phyloP scores from a whole-genome alignment of 257 asterid genomes.

The Nicotiana otophora region DNA sequence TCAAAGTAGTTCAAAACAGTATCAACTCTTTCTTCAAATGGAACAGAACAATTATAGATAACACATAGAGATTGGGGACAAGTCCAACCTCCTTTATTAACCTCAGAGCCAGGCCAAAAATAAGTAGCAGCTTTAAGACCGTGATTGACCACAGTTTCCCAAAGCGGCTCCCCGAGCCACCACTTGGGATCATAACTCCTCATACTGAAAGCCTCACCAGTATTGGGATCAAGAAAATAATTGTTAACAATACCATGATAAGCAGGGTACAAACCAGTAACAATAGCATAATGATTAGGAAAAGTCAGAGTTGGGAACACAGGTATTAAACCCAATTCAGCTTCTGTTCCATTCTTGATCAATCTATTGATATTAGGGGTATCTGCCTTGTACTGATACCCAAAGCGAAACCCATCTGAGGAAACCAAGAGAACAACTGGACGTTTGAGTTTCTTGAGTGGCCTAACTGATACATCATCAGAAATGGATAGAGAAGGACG shows the following conservation, averaged over 20 bases:
- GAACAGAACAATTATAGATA: conserved; percentile 52
- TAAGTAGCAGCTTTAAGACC: conserved; percentile 65
- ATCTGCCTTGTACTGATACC: conserved; percentile 59
- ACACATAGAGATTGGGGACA: conserved; percentile 42
- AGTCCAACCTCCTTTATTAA: conserved; percentile 51
- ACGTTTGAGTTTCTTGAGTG: conserved; percentile 39
- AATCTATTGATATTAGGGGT: conserved; percentile 47
- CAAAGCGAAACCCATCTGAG: conserved; percentile 67
- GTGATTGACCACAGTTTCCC: conserved; percentile 60
- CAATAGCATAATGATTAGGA: conserved; percentile 73
- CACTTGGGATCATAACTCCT: conserved; percentile 54
- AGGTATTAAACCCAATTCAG: conserved; percentile 56
- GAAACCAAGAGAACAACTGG: conserved; percentile 60
- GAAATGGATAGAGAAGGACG: conserved; percentile 2
- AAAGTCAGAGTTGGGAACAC: conserved; percentile 67
- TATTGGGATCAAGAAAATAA: conserved; percentile 44
- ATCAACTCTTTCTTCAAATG: conserved; percentile 67
- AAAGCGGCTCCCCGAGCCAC: conserved; percentile 79
- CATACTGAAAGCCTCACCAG: conserved; percentile 46
- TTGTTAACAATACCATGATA: conserved; percentile 68
- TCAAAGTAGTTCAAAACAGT: conserved; percentile 56
- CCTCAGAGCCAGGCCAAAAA: conserved; percentile 85
- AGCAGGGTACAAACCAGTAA: conserved; percentile 70
- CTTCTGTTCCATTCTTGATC: conserved; percentile 56
- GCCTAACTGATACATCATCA: conserved; percentile 25